Conservation (phyloP, 768 basidiomycete genomes). For the Boletus pseudo-olivaceus region DNA sequence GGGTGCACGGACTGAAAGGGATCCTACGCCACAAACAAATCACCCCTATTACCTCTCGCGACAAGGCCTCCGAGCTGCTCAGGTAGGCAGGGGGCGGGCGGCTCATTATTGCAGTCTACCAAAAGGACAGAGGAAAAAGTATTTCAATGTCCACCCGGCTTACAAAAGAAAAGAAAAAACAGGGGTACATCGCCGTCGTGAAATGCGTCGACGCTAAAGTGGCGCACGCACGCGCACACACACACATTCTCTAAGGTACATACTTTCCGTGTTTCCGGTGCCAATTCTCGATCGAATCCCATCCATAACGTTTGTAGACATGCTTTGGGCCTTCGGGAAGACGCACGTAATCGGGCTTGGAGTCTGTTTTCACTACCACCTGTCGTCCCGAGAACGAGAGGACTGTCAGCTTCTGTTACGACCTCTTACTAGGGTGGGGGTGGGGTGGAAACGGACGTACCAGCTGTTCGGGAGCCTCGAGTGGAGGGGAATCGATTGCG, state of each 20-base stretch:
- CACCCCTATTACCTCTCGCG: too few species aligned
- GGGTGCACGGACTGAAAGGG: too few species aligned
- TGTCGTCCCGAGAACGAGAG: constrained; percentile 12
- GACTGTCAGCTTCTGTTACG: background rate
- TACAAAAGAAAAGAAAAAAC: background rate
- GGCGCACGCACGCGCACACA: too few species aligned
- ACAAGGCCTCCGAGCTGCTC: too few species aligned
- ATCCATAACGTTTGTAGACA: constrained; percentile 42
- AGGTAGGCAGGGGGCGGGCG: too few species aligned
- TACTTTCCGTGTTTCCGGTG: constrained; percentile 51
- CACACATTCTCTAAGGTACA: constrained; percentile 12
- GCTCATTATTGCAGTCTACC: too few species aligned
- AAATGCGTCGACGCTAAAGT: background rate
- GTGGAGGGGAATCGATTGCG: constrained; percentile 58
- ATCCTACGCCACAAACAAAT: too few species aligned
- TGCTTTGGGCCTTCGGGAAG: constrained; percentile 57
- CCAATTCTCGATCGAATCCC: constrained; percentile 53
- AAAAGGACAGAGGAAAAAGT: too few species aligned
- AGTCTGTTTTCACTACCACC: constrained; percentile 45
- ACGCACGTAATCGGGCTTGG: constrained; percentile 58
- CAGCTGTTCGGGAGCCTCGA: constrained; percentile 48
- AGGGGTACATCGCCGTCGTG: background rate
- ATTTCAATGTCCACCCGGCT: too few species aligned
- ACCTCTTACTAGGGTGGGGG: background rate
- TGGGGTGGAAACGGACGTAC: constrained; percentile 29